phyloP scores from a whole-genome alignment of 2,329 filamentous ascomycete genomes.

The Septoria linicola region DNA sequence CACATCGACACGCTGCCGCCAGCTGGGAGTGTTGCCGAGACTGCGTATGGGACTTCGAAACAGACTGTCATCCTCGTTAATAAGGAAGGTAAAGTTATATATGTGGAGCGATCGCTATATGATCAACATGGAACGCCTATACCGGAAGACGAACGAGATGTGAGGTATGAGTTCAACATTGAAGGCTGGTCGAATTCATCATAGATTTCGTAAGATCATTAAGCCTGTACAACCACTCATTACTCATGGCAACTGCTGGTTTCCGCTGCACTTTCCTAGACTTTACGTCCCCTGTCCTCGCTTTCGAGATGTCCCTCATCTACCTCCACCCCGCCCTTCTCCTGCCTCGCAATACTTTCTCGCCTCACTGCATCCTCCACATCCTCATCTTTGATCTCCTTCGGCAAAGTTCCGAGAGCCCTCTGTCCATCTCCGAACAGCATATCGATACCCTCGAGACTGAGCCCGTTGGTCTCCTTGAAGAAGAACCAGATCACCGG shows the following conservation, averaged over 20 bases:
- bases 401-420: conserved; percentile 49
- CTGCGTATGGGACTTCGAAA: conserved; percentile 64
- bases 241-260: no score
- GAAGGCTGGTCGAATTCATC: conserved; percentile 38
- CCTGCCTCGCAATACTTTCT: conserved; percentile 20
- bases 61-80: conserved; percentile 62
- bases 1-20: background rate
- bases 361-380: conserved; percentile 32
- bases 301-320: conserved; percentile 1
- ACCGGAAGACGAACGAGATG: conserved; percentile 48
- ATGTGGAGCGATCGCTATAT: conserved; percentile 62
- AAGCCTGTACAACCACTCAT: background rate
- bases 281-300: background rate
- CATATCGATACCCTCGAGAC: conserved; percentile 59
- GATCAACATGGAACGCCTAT: conserved; percentile 53
- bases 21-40: conserved; percentile 28
- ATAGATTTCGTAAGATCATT: background rate
- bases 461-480: conserved; percentile 54
- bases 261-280: background rate
- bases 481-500: conserved; percentile 54
- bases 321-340: background rate
- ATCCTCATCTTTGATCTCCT: conserved; percentile 43
- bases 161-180: conserved; percentile 49
- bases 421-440: conserved; percentile 52
- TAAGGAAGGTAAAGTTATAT: conserved; percentile 56